phyloP scores from a whole-genome alignment of 2,329 filamentous ascomycete species.

The Penicillium paneum region DNA sequence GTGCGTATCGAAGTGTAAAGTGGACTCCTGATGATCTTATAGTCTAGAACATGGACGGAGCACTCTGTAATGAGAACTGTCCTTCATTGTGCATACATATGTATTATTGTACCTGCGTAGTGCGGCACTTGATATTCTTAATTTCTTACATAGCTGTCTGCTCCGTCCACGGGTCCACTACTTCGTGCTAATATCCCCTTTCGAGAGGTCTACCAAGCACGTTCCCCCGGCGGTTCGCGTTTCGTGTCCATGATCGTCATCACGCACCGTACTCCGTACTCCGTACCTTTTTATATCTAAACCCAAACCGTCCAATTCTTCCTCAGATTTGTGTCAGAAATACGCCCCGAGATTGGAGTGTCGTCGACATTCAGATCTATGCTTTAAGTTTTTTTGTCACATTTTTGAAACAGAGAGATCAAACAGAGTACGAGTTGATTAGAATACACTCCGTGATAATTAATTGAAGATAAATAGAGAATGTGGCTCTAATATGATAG shows the following conservation, averaged over 20 bases:
- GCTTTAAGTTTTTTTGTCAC: not conserved
- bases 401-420: not conserved
- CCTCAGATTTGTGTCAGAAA: constrained; percentile 3
- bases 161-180: too few species aligned
- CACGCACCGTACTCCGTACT: too few species aligned
- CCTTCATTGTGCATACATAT: not conserved
- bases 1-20: not conserved
- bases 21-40: constrained; percentile 9
- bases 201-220: not conserved
- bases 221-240: constrained; percentile 1
- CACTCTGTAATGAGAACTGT: not conserved
- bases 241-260: constrained; percentile 6
- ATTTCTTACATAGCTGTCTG: not conserved
- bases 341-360: constrained; percentile 5
- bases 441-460: too few species aligned
- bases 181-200: not conserved
- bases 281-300: not conserved
- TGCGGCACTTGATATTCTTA: not conserved
- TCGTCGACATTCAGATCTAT: not conserved
- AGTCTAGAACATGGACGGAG: constrained; percentile 1
- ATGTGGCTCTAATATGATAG: not conserved
- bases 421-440: not conserved
- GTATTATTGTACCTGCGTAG: not conserved
- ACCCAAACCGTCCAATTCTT: not conserved
- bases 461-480: not conserved